Evolutionary conservation across 208 protist species (phyloP).

Genomic region (Leishmania tropica): DNA sequence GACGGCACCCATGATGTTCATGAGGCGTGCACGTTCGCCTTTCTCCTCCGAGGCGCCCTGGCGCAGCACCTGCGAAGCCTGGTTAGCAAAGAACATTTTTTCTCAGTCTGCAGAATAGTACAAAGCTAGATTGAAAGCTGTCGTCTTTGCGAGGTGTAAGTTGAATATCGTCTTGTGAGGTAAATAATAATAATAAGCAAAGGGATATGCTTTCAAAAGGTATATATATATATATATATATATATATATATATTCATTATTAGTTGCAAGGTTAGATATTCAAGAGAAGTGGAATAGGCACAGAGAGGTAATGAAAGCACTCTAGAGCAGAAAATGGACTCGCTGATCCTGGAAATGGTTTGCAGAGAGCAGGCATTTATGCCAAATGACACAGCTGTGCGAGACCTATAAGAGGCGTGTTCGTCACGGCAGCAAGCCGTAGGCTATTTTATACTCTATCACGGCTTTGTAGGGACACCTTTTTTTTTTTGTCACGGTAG

Average conservation of each 20-base stretch:
- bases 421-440: neutral
- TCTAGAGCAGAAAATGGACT: neutral
- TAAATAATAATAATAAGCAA: constrained; percentile 25
- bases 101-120: neutral
- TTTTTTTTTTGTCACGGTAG: neutral
- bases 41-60: constrained; percentile 92
- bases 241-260: no score
- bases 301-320: neutral
- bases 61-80: constrained; percentile 80
- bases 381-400: neutral
- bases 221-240: no score
- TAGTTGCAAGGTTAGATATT: neutral
- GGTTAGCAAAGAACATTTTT: constrained; percentile 80
- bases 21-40: constrained; percentile 91
- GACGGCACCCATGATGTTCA: constrained; percentile 92
- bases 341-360: neutral
- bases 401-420: neutral
- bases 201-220: neutral
- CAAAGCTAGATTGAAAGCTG: constrained; percentile 9
- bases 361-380: neutral
- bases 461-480: neutral
- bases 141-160: neutral
- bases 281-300: neutral
- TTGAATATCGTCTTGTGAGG: constrained; percentile 6
- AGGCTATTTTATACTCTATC: neutral